Conservation (phyloP, 2,329 filamentous ascomycete genomes). For the Stachybotrys chartarum region DNA sequence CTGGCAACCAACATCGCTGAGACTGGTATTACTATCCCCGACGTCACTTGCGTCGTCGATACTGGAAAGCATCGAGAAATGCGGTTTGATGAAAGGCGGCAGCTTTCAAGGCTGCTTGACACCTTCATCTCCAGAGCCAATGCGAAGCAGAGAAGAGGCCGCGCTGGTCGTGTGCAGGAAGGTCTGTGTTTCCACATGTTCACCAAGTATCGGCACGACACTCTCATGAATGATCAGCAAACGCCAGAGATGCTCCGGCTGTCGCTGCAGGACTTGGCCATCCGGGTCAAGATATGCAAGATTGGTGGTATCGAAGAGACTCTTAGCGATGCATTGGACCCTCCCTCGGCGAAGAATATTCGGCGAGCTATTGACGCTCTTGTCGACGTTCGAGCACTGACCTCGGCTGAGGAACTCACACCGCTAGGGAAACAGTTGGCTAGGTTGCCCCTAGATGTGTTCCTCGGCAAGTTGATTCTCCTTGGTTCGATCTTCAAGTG, state of each 20-base stretch:
- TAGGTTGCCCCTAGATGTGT: conserved; percentile 84
- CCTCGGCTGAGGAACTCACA: conserved; percentile 73
- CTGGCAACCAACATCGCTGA: conserved; percentile 97
- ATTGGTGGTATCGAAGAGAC: conserved; percentile 90
- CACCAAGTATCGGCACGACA: conserved; percentile 82
- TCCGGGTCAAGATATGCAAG: conserved; percentile 96
- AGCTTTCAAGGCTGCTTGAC: conserved; percentile 84
- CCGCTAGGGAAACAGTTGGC: conserved; percentile 81
- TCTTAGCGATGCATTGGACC: conserved; percentile 78
- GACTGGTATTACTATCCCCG: conserved; percentile 96
- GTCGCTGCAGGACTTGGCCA: conserved; percentile 88
- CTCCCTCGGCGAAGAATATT: conserved; percentile 87
- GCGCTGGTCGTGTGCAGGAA: conserved; percentile 91
- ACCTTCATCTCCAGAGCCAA: conserved; percentile 95
- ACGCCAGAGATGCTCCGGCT: conserved; percentile 93
- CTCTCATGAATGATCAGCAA: conserved; percentile 81
- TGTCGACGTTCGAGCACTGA: conserved; percentile 86
- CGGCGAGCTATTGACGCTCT: conserved; percentile 87
- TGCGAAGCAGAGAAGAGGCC: conserved; percentile 86
- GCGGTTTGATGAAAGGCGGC: conserved; percentile 89
- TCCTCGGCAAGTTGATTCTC: conserved; percentile 87
- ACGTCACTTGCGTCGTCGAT: conserved; percentile 95
- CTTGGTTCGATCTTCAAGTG: conserved; percentile 83
- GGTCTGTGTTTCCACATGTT: conserved; percentile 95
- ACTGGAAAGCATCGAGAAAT: conserved; percentile 96